Percentiles rank a stretch among this genome's conserved stretches.
phyloP scores from a whole-genome alignment of 495 filamentous ascomycete genomes.

The Bombardia bombarda region DNA sequence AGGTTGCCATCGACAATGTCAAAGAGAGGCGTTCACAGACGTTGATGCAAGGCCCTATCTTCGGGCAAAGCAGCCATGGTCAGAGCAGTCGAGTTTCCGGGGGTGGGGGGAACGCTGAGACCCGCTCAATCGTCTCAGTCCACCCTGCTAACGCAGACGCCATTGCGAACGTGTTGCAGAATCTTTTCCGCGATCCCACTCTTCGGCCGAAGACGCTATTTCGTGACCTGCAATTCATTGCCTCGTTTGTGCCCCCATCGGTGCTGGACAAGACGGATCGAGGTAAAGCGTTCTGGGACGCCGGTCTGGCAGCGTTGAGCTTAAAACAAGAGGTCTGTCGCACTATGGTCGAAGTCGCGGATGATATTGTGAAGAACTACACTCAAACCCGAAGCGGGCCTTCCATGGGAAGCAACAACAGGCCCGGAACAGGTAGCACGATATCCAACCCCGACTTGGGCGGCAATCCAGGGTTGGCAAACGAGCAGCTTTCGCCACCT shows the following conservation, averaged over 20 bases:
- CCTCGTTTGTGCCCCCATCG: conserved; percentile 75
- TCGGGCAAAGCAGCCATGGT: conserved; percentile 14
- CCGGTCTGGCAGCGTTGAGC: conserved; percentile 75
- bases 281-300: conserved; percentile 93
- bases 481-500: conserved; percentile 12
- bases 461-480: too few relatives aligned
- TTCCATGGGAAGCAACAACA: conserved; percentile 9
- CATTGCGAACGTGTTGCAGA: conserved; percentile 71
- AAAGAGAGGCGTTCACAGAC: conserved; percentile 60
- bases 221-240: conserved; percentile 92
- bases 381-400: conserved; percentile 32
- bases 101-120: conserved; percentile 26
- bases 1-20: conserved; percentile 60
- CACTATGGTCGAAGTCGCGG: conserved; percentile 82
- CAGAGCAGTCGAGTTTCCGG: conserved; percentile 18
- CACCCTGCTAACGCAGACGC: conserved; percentile 54
- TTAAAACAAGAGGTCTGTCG: conserved; percentile 85
- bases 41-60: conserved; percentile 27
- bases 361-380: conserved; percentile 60
- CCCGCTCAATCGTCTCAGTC: conserved; percentile 34
- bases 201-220: conserved; percentile 86
- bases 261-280: conserved; percentile 78
- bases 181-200: conserved; percentile 66
- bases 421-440: conserved; percentile 19
- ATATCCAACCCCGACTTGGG: conserved; percentile 7